These are phyloP conservation scores for Hygrocybe coccinea DNA, from an alignment of 768 basidiomycete species.

Conservation along the genomic window DNA sequence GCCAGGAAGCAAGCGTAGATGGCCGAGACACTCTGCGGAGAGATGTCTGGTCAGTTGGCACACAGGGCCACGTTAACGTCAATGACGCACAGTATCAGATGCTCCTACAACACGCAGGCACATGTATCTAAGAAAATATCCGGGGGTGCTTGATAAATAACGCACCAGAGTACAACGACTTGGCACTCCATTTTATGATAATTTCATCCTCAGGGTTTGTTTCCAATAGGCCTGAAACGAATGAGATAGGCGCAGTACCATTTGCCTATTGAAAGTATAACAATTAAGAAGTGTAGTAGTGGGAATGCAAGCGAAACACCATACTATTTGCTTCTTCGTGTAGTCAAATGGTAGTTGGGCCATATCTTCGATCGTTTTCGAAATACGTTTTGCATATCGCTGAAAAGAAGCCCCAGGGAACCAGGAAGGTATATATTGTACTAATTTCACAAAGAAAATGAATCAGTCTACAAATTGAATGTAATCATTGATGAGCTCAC, in stretches of 20 bases:
- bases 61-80: no score
- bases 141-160: neutral
- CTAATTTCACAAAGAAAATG: conserved; percentile 20
- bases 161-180: conserved; percentile 16
- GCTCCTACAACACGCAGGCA: neutral
- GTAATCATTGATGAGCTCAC: conserved; percentile 10
- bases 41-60: neutral
- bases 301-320: neutral
- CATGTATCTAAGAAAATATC: neutral
- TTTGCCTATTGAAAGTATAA: conserved; percentile 27
- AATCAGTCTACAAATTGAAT: neutral
- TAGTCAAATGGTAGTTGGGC: conserved; percentile 34
- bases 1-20: conserved; percentile 35
- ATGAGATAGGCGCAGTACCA: conserved; percentile 35
- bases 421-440: conserved; percentile 41
- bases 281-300: neutral
- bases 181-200: conserved; percentile 36
- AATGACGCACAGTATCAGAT: neutral
- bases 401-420: conserved; percentile 41
- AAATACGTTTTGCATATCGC: conserved; percentile 30
- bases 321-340: conserved; percentile 35
- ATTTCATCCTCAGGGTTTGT: conserved; percentile 36
- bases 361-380: conserved; percentile 29
- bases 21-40: conserved; percentile 1
- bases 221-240: conserved; percentile 38